Conservation (phyloP, 2,329 filamentous ascomycete genomes). For the Diplocarpon rosae region DNA sequence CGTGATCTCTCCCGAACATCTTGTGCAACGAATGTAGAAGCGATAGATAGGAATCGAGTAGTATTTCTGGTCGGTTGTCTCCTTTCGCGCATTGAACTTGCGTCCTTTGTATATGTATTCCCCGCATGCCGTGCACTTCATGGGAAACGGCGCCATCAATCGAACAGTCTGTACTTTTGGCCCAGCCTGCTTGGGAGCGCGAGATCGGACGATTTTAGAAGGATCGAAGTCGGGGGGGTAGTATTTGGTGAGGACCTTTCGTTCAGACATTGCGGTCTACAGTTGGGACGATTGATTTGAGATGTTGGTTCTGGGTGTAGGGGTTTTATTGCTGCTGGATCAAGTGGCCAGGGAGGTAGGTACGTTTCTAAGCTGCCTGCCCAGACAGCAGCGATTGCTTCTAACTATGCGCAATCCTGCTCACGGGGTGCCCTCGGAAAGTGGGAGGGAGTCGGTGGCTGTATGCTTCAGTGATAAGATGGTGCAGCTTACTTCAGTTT, state of each 20-base stretch:
- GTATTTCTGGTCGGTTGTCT: constrained; percentile 85
- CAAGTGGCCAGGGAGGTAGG: not conserved
- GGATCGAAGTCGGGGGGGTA: constrained; percentile 81
- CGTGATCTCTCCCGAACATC: constrained; percentile 77
- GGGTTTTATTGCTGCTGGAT: not conserved
- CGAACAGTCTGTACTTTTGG: constrained; percentile 79
- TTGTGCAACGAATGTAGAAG: constrained; percentile 85
- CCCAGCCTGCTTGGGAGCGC: constrained; percentile 59
- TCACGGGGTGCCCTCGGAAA: too few relatives aligned
- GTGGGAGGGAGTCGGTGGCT: too few relatives aligned
- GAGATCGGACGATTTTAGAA: constrained; percentile 59
- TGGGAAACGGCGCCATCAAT: constrained; percentile 79
- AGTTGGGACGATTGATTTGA: not conserved
- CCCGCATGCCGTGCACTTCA: constrained; percentile 58
- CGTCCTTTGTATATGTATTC: constrained; percentile 88
- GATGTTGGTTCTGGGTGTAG: not conserved
- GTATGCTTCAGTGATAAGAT: too few relatives aligned
- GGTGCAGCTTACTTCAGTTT: not conserved
- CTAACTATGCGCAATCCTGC: too few relatives aligned
- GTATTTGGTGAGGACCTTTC: constrained; percentile 63
- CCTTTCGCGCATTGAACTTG: constrained; percentile 93
- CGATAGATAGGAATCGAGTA: constrained; percentile 76
- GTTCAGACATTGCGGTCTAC: constrained; percentile 58
- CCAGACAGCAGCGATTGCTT: not conserved
- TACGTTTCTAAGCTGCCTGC: not conserved